Conservation (phyloP, 176 grass and related monocot genomes). For the Calamus simplicifolius region DNA sequence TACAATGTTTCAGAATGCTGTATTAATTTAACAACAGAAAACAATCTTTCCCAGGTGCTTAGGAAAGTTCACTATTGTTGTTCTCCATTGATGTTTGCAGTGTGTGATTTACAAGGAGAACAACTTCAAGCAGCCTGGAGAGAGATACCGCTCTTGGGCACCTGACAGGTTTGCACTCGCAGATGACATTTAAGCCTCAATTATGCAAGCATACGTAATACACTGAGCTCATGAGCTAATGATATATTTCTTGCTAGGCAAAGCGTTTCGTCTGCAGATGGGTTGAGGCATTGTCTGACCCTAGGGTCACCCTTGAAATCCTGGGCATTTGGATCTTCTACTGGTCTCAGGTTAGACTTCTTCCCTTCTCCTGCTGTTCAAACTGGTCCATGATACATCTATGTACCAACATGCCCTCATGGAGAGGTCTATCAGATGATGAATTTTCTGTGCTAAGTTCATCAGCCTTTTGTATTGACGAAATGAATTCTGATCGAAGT, state of each 20-base stretch:
- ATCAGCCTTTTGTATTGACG: too few species aligned
- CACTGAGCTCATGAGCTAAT: slow-evolving; percentile 6
- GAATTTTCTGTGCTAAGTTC: too few species aligned
- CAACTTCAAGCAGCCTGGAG: slow-evolving; percentile 99
- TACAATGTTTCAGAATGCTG: too few species aligned
- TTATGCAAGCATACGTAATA: background rate
- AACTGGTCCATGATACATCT: background rate
- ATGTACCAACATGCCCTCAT: background rate
- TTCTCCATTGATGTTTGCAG: slow-evolving; percentile 24
- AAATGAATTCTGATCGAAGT: background rate
- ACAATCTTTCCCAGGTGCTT: too few species aligned
- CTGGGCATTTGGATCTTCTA: slow-evolving; percentile 81
- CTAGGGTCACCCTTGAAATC: slow-evolving; percentile 87
- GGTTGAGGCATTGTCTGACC: slow-evolving; percentile 80
- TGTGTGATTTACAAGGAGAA: slow-evolving; percentile 78
- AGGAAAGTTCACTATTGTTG: background rate
- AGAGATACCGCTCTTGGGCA: slow-evolving; percentile 75
- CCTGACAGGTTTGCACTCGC: slow-evolving; percentile 45
- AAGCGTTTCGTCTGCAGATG: slow-evolving; percentile 82
- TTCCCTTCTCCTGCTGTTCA: too few species aligned
- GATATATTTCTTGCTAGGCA: slow-evolving; percentile 37
- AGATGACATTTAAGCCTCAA: background rate
- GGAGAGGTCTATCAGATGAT: background rate
- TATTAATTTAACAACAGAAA: too few species aligned
- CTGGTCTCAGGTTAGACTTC: slow-evolving; percentile 71